Base-by-base conservation (phyloP, 768 basidiomycete species). In the Lentinula sp. region DNA sequence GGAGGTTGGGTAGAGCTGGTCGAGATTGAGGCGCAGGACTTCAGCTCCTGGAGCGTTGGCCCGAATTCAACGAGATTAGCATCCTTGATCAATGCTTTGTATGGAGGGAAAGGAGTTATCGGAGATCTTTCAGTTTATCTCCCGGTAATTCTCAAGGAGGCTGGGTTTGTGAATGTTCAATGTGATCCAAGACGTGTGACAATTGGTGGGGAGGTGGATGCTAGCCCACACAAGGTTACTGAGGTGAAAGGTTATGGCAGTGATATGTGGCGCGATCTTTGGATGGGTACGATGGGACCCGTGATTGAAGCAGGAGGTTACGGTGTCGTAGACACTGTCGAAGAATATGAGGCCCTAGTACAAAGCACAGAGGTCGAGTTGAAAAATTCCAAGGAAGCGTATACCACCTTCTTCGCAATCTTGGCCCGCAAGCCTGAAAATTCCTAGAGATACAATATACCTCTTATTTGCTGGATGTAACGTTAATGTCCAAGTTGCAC, bases 1-100 rank as follows among this genome's bases (percentile, higher is more conserved):
- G 65, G 64, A 9, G 67, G 67, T 16, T 67, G 63, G 61, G 59
- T 64, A 0, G 66, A 68, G 42, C 57, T 68, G 10, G 59, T 61
- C 16, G 67, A 68, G 53, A 61, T 61, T 15, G 65, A 61, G 13
- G 36, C 43, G 3, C 10, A 53, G 36, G 32, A 33, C 2, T 12
- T 53, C 18, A 39, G 9, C 8, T 4, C 28, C 32, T 63, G 48
- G 37, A 56, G 60, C 49, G 56, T 62, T 18, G 61, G 63, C 6
- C 53, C 57, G 12, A 15, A n/a, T 50, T 42, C 42, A 6, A 52
- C 48, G 8, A 58, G 39, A 32, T 51, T 60, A 41, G 58, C 43
- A 10, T 20, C 41, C 7, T 65, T 66, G 16, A 51, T 62, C 3
- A 43, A 48, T 15, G 33, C 16, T 10, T 43, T 64, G 7, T 66